A percentile compares a stretch with the other conserved stretches of the same genome.
Evolutionary conservation across 177 flowering plant genomes (phyloP).

Genomic region (Tripterygium wilfordii): DNA sequence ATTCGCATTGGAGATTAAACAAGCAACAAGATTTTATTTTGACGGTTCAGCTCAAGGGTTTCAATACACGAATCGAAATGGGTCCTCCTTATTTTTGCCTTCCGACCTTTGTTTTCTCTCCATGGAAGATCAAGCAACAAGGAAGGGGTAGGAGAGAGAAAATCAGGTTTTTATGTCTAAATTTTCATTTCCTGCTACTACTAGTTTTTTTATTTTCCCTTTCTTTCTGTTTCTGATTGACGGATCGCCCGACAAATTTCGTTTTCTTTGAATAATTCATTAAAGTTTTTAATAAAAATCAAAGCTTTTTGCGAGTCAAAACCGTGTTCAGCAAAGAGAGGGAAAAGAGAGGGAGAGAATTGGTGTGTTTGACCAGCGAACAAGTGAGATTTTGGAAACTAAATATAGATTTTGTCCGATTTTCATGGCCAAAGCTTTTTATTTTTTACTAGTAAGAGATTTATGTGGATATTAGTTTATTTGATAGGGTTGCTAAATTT

Average conservation of each 20-base stretch:
- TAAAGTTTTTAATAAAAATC: background rate
- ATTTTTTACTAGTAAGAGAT: background rate
- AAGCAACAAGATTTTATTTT: background rate
- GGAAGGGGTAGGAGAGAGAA: conserved; percentile 3
- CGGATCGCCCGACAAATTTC: conserved; percentile 8
- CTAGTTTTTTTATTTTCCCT: background rate
- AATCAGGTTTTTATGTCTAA: background rate
- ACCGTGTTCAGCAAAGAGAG: conserved; percentile 12
- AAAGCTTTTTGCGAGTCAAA: conserved; percentile 7
- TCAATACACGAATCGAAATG: background rate
- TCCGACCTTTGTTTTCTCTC: background rate
- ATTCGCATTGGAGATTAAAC: conserved; percentile 24
- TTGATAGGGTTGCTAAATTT: conserved; percentile 1
- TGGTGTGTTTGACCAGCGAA: conserved; percentile 12
- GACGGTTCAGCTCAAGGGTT: background rate
- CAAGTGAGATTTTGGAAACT: conserved; percentile 1
- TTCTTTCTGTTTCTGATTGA: conserved; percentile 5
- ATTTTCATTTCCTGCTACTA: background rate
- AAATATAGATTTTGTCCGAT: conserved; percentile 12
- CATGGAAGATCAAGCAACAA: conserved; percentile 4
- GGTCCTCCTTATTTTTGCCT: background rate
- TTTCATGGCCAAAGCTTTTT: conserved; percentile 10
- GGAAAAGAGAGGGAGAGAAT: conserved; percentile 9
- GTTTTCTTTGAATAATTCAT: background rate
- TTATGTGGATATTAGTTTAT: conserved; percentile 1